A percentile compares a stretch with the other conserved stretches of the same genome.
phyloP scores from a whole-genome alignment of 805 yeast genomes.

The Candida insectorum region DNA sequence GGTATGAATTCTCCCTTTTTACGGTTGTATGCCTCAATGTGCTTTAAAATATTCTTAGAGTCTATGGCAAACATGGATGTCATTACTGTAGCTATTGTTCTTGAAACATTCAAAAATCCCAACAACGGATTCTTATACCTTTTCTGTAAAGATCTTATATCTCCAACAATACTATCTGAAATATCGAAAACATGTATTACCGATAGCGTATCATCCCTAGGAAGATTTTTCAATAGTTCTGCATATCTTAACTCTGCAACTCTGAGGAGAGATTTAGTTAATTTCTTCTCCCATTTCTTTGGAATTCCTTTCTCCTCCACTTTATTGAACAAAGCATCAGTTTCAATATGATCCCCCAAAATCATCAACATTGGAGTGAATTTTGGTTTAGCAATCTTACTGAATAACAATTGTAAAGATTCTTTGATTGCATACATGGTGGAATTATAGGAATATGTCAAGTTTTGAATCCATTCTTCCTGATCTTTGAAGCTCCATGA shows the following conservation, averaged over 20 bases:
- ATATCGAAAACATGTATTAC: conserved; percentile 55
- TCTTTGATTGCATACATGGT: conserved; percentile 45
- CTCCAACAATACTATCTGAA: conserved; percentile 49
- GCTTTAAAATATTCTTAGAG: conserved; percentile 46
- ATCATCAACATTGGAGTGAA: conserved; percentile 51
- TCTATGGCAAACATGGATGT: conserved; percentile 54
- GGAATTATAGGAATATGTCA: conserved; percentile 45
- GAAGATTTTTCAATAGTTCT: conserved; percentile 44
- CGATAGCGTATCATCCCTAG: conserved; percentile 52
- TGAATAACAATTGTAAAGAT: conserved; percentile 39
- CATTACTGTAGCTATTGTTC: conserved; percentile 46
- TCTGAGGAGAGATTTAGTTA: conserved; percentile 31
- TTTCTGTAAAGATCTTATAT: conserved; percentile 52
- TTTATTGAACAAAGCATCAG: conserved; percentile 41
- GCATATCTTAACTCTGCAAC: conserved; percentile 39
- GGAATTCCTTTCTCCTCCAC: conserved; percentile 33
- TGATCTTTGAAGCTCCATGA: conserved; percentile 44
- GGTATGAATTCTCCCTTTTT: conserved; percentile 34
- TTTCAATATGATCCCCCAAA: conserved; percentile 48
- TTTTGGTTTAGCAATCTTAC: conserved; percentile 47
- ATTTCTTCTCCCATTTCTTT: conserved; percentile 45
- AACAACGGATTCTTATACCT: conserved; percentile 60
- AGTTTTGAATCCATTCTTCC: conserved; percentile 46
- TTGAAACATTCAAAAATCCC: conserved; percentile 52
- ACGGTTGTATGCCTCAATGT: conserved; percentile 41